Conservation (phyloP, 176 grass and related monocot genomes). For the Saccharum officinarum region DNA sequence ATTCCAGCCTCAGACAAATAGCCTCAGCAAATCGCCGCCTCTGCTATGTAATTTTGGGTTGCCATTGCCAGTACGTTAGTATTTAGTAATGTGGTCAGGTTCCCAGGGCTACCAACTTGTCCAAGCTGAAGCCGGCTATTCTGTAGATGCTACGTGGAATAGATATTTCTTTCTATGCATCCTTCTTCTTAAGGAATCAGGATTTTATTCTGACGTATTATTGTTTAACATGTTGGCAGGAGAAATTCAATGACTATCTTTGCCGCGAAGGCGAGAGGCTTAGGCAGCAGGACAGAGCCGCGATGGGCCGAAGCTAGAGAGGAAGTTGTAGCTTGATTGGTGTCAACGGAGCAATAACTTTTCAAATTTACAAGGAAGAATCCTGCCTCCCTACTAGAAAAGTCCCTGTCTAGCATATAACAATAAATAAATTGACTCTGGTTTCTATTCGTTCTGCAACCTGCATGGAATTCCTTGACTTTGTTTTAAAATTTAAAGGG, state of each 20-base stretch:
- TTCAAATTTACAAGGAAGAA: background rate
- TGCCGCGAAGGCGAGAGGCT: conserved; percentile 54
- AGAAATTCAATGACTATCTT: conserved; percentile 57
- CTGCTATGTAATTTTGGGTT: background rate
- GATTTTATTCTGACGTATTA: background rate
- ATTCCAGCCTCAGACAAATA: too few relatives aligned
- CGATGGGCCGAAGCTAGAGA: conserved; percentile 37
- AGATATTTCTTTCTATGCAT: background rate
- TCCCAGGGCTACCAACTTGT: background rate
- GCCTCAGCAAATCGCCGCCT: too few relatives aligned
- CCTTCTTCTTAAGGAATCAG: background rate
- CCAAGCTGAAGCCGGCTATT: background rate
- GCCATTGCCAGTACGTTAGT: background rate
- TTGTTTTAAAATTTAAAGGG: background rate
- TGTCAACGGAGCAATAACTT: background rate
- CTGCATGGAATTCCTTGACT: background rate
- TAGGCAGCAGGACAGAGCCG: conserved; percentile 52
- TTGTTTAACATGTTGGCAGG: conserved; percentile 29
- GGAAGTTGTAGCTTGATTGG: background rate
- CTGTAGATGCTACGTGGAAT: background rate
- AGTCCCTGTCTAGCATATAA: background rate
- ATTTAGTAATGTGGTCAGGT: background rate
- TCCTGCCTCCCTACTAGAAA: background rate
- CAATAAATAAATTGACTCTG: background rate
- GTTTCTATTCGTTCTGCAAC: background rate